Conservation (phyloP, 257 asterid genomes). For the Capsicum pubescens region DNA sequence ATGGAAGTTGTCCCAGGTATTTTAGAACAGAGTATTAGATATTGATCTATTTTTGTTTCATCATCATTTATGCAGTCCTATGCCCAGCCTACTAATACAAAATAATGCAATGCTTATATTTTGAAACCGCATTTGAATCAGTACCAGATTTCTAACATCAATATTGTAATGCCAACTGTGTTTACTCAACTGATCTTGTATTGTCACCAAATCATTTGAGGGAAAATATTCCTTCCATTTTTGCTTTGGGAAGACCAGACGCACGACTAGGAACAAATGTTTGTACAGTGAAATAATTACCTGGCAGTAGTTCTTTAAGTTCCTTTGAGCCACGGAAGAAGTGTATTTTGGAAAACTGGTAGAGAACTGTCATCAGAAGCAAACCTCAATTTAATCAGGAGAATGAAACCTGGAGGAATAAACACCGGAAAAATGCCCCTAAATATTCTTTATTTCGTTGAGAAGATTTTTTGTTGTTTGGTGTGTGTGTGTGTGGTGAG, state of each 20-base stretch:
- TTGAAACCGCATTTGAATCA: background rate
- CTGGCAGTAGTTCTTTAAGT: conserved; percentile 77
- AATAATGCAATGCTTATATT: background rate
- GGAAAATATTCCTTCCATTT: background rate
- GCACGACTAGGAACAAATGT: background rate
- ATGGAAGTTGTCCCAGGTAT: no score
- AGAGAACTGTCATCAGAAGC: conserved; percentile 66
- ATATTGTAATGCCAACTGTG: background rate
- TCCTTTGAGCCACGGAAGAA: conserved; percentile 91
- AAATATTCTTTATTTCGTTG: background rate
- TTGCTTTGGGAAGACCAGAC: background rate
- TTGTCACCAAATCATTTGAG: background rate
- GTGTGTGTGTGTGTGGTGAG: background rate
- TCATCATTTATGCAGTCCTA: background rate
- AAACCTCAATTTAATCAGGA: conserved; percentile 5
- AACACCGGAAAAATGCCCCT: background rate
- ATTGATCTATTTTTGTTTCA: conserved; percentile 12
- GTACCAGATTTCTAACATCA: background rate
- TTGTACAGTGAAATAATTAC: conserved; percentile 40
- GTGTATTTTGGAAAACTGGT: conserved; percentile 83
- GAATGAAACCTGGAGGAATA: background rate
- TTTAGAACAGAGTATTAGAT: background rate
- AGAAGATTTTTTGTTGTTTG: background rate
- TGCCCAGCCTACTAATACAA: conserved; percentile 1
- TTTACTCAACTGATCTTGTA: conserved; percentile 13